Percentiles rank a stretch among this genome's conserved stretches.
These are phyloP conservation scores for Suhomyces taliae DNA, from an alignment of 1,139 yeast species.

Conservation along the genomic window DNA sequence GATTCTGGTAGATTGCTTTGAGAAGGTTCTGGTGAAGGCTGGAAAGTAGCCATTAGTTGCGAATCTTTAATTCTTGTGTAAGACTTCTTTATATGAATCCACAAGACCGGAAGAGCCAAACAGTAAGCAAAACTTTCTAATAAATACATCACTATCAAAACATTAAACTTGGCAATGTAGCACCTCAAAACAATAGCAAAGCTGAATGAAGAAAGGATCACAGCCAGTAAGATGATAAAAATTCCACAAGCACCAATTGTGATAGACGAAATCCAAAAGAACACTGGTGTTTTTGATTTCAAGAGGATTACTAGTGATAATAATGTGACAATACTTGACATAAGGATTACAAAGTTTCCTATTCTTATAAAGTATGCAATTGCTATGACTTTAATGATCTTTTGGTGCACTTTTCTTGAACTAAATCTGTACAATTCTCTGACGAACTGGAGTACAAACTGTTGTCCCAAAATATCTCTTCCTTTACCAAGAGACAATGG, in stretches of 20 bases:
- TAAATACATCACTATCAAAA: neutral
- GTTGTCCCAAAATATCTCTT: neutral
- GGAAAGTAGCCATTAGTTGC: slow-evolving; percentile 7
- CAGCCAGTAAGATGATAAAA: neutral
- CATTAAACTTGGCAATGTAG: neutral
- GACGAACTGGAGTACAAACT: neutral
- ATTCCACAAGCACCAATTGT: neutral
- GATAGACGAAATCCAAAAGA: neutral
- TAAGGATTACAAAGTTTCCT: slow-evolving; percentile 1
- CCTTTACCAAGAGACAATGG: neutral
- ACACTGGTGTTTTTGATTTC: neutral
- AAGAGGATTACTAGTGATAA: neutral
- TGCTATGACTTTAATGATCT: neutral
- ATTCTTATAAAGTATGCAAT: slow-evolving; percentile 1
- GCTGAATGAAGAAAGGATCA: neutral
- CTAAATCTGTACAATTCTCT: neutral
- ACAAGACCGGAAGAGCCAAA: neutral
- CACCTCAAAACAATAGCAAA: neutral
- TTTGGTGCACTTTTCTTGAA: neutral
- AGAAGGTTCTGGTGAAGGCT: slow-evolving; percentile 8
- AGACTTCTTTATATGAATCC: neutral
- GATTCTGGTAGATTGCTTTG: too few relatives aligned
- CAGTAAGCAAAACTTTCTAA: neutral
- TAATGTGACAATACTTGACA: neutral
- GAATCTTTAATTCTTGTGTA: slow-evolving; percentile 4